These are phyloP conservation scores for Saitozyma sp. DNA, from an alignment of 768 basidiomycete species.

Conservation along the genomic window DNA sequence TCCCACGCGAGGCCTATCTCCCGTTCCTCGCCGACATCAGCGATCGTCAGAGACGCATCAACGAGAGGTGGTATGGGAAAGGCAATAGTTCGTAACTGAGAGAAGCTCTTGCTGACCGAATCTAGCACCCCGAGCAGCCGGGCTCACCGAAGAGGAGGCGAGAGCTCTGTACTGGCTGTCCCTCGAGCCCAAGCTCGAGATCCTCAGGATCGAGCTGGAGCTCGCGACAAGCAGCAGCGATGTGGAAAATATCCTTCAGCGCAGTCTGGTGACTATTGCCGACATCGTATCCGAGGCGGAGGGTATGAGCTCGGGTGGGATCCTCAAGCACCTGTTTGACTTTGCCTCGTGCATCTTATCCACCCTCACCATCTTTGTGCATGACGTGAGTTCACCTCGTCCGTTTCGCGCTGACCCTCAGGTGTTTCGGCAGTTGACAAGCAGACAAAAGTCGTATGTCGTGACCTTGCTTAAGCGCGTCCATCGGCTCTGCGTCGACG, in stretches of 20 bases:
- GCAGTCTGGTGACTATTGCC: constrained; percentile 2
- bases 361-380: neutral
- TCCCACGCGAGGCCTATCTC: no score
- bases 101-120: neutral
- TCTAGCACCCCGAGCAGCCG: no score
- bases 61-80: constrained; percentile 2
- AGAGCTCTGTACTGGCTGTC: constrained; percentile 6
- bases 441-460: neutral
- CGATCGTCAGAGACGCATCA: neutral
- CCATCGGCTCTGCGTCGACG: neutral
- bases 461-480: neutral
- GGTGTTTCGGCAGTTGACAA: neutral
- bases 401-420: neutral
- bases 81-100: neutral
- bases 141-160: neutral
- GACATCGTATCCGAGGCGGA: constrained; percentile 3
- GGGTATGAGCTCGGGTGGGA: neutral
- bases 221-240: neutral
- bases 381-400: constrained; percentile 3
- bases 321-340: constrained; percentile 5
- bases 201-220: neutral
- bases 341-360: constrained; percentile 3
- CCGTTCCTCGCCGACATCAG: no score
- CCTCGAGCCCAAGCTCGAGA: neutral
- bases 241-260: neutral